Evolutionary conservation across 2,329 filamentous ascomycete genomes (phyloP), one percentile per base, ranked within the genome.

Genomic region (Mycosphaerella arachidis): DNA sequence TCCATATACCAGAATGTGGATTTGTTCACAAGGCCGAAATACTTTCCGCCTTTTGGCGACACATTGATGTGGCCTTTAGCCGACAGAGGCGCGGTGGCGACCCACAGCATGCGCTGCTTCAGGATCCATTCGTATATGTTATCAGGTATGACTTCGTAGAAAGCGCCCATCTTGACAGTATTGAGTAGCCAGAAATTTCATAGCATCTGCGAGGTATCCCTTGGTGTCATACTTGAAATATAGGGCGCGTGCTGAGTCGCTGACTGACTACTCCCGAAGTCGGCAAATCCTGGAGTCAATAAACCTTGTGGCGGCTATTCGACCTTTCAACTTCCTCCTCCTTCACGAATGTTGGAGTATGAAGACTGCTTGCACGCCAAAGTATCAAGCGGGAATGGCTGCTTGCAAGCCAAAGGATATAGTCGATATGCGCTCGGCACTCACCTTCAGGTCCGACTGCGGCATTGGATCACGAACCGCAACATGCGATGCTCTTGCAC

Each of bases 1-100:
- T 79, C 77, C 64, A 78, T 71, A 61, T 78, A 79, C 76, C 76
- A 79, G 67, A 79, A 79, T 0, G 71, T 71, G 5, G 68, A 71
- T 6, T 73, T 66, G 33, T 73, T 71, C 3, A 76, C 50, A 27
- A 79, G 70, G 30, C 77, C 77, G 58, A 78, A 78, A 61, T 75
- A 76, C 31, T 72, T 54, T 6, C 77, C 76, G 57, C 77, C 77
- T 65, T 79, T 79, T 1, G 77, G 77, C 0, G 75, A 78, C 62
- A 79, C 72, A 62, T 79, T 79, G 63, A 79, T 76, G 66, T 79
- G 77, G 24, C 77, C 77, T 4, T 64, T 37, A 24, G 62, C 64
- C 3, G 75, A 72, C 6, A 79, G 72, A 0, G 77, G 77, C 0
- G 77, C 76, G 0, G 76, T 76, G 48, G 72, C 75, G 31, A 79